Conservation (phyloP, 139 green algal genomes). For the Chlamydomonas applanata region DNA sequence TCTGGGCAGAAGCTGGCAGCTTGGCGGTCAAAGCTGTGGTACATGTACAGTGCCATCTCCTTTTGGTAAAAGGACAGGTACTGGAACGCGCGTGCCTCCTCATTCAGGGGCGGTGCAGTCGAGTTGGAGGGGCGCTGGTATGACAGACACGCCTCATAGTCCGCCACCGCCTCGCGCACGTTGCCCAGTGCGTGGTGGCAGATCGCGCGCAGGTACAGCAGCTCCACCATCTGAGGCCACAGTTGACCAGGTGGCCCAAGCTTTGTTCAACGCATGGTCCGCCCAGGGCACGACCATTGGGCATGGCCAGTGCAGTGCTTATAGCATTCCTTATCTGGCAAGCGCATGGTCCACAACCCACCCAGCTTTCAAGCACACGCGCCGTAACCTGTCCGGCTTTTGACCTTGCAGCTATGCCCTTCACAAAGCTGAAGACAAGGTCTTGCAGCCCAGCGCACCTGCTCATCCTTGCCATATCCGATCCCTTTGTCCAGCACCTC, state of each 20-base stretch:
- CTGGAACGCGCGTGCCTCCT: constrained; percentile 55
- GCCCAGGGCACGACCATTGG: too few relatives aligned
- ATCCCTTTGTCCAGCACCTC: constrained; percentile 61
- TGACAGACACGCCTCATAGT: constrained; percentile 20
- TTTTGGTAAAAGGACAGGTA: constrained; percentile 84
- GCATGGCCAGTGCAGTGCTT: too few relatives aligned
- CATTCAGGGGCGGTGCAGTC: background rate
- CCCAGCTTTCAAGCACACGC: too few relatives aligned
- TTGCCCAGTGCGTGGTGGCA: constrained; percentile 40
- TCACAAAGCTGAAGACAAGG: too few relatives aligned
- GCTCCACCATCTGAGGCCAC: constrained; percentile 54
- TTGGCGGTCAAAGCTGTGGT: constrained; percentile 56
- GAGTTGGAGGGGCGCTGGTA: constrained; percentile 1
- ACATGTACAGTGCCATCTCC: constrained; percentile 53
- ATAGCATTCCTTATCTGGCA: too few relatives aligned
- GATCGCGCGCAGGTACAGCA: constrained; percentile 65
- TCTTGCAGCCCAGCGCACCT: constrained; percentile 31
- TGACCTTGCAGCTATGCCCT: too few relatives aligned
- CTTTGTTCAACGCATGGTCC: too few relatives aligned
- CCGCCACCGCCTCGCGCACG: constrained; percentile 23
- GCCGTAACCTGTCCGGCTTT: too few relatives aligned
- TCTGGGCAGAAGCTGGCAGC: constrained; percentile 67
- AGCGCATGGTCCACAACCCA: too few relatives aligned
- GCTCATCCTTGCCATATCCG: constrained; percentile 31
- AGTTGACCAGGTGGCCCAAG: too few relatives aligned